These are phyloP conservation scores for Phytopythium aichiense DNA, from an alignment of 352 stramenopile genomes.

Conservation along the genomic window DNA sequence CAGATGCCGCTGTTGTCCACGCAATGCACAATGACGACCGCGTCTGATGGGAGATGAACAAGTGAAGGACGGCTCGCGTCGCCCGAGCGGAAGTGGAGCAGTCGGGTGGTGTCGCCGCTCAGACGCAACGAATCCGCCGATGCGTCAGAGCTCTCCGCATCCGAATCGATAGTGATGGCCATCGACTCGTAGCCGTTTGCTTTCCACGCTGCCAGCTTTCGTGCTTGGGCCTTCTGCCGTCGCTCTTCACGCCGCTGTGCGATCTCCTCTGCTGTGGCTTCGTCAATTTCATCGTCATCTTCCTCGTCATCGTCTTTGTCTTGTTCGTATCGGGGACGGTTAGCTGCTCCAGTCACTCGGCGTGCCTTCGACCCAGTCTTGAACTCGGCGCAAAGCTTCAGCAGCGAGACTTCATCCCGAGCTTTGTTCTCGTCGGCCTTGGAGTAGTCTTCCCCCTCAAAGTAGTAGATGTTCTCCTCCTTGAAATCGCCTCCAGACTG, in stretches of 20 bases:
- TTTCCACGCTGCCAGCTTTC: conserved; percentile 53
- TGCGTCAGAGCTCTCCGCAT: conserved; percentile 8
- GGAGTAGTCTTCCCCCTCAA: conserved; percentile 73
- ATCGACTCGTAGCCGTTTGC: conserved; percentile 60
- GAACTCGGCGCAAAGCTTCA: conserved; percentile 26
- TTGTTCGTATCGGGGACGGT: conserved; percentile 33
- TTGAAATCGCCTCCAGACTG: conserved; percentile 51
- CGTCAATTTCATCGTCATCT: conserved; percentile 24
- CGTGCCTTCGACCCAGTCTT: conserved; percentile 21
- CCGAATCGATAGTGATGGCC: conserved; percentile 19
- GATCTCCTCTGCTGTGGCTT: conserved; percentile 32
- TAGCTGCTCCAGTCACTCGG: conserved; percentile 14
- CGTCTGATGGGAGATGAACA: conserved; percentile 12
- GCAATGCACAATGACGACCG: conserved; percentile 66
- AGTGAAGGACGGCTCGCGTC: conserved; percentile 48
- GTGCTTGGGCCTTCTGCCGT: conserved; percentile 31
- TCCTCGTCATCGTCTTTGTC: conserved; percentile 31
- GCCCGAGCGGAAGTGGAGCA: conserved; percentile 47
- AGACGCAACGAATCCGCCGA: background rate
- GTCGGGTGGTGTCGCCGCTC: conserved; percentile 11
- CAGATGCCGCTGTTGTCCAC: conserved; percentile 73
- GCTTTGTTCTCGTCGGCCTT: conserved; percentile 27
- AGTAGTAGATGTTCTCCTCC: conserved; percentile 85
- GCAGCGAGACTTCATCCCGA: conserved; percentile 37
- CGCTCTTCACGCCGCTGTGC: conserved; percentile 36